These are phyloP conservation scores for Neurospora tetrasperma DNA, from an alignment of 495 filamentous ascomycete genomes.

Conservation along the genomic window DNA sequence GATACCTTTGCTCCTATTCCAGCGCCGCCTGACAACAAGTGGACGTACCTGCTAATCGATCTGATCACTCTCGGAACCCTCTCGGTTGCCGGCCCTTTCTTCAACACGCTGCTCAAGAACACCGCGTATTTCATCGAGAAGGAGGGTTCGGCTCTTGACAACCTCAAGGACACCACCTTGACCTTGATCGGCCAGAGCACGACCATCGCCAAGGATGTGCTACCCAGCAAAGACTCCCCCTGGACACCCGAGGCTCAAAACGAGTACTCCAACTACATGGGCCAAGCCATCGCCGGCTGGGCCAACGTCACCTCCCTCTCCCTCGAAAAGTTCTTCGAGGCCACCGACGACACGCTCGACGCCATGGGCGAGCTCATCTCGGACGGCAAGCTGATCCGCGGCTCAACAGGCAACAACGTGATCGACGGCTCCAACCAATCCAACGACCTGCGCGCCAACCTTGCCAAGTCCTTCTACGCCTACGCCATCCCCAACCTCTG, in stretches of 20 bases:
- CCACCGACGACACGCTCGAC: conserved; percentile 4
- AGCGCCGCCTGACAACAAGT: conserved; percentile 9
- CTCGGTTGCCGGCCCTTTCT: conserved; percentile 13
- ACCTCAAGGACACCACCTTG: conserved; percentile 10
- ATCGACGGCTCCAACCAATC: neutral
- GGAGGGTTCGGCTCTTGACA: neutral
- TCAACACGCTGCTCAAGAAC: conserved; percentile 9
- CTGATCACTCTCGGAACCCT: conserved; percentile 17
- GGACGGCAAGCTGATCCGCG: conserved; percentile 22
- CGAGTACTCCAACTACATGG: conserved; percentile 17
- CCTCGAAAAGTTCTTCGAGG: conserved; percentile 10
- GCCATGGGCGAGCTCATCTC: conserved; percentile 12
- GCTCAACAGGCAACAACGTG: neutral
- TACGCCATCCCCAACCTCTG: conserved; percentile 26
- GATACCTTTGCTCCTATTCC: conserved; percentile 24
- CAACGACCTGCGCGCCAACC: neutral
- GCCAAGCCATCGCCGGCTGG: conserved; percentile 14
- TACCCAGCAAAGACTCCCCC: neutral
- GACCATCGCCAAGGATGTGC: neutral
- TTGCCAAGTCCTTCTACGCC: conserved; percentile 19
- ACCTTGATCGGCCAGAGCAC: conserved; percentile 2
- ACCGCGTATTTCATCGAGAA: neutral
- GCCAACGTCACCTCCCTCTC: neutral
- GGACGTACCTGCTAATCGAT: conserved; percentile 19
- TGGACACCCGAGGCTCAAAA: conserved; percentile 9